A percentile compares a stretch with the other conserved stretches of the same genome.
Conservation (phyloP, 2,329 filamentous ascomycete species). For the Aspergillus tubingensis region DNA sequence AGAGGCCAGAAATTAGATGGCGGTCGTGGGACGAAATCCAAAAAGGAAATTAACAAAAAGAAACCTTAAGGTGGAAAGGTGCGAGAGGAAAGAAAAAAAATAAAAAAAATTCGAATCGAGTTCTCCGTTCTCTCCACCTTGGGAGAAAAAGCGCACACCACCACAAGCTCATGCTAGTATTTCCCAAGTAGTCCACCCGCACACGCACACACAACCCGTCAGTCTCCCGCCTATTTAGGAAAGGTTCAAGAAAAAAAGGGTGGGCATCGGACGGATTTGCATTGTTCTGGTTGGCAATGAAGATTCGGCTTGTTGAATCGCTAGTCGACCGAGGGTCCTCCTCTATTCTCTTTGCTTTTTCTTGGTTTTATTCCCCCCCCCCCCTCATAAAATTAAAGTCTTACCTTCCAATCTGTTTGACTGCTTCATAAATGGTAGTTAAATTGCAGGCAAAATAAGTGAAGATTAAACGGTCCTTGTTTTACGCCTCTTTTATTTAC, state of each 20-base stretch:
- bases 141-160: neutral
- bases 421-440: neutral
- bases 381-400: neutral
- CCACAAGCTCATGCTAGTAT: neutral
- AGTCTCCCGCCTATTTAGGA: neutral
- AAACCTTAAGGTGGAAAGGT: neutral
- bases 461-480: no score
- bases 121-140: neutral
- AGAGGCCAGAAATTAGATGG: no score
- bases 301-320: constrained; percentile 18
- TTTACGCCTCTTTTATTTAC: neutral
- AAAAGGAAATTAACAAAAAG: no score
- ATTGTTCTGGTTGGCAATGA: constrained; percentile 18
- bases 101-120: neutral
- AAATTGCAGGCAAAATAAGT: no score
- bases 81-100: neutral
- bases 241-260: constrained; percentile 8
- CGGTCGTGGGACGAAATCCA: no score
- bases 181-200: neutral
- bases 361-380: neutral
- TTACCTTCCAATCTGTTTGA: neutral
- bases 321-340: constrained; percentile 18
- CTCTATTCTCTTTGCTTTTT: constrained; percentile 4
- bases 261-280: constrained; percentile 17
- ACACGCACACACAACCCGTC: neutral